A percentile compares a stretch with the other conserved stretches of the same genome.
These are phyloP conservation scores for Carex cristatella DNA, from an alignment of 176 grass and related monocot genomes.

Conservation along the genomic window DNA sequence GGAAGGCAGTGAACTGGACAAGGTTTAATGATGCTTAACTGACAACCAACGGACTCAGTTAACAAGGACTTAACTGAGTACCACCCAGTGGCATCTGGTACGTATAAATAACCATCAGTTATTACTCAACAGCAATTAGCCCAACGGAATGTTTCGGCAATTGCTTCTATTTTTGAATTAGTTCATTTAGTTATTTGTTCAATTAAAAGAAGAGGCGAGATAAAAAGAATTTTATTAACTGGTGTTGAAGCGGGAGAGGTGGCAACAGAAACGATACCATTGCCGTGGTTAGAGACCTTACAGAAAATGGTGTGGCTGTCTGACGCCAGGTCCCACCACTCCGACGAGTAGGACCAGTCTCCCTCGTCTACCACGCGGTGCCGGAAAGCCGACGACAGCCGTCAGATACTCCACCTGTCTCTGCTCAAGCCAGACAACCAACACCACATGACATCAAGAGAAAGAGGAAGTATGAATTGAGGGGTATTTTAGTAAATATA, in stretches of 20 bases:
- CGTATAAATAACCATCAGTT: too few relatives aligned
- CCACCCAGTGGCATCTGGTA: too few relatives aligned
- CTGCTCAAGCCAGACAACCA: conserved; percentile 13
- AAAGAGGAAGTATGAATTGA: background rate
- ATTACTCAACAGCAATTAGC: too few relatives aligned
- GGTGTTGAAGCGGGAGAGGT: conserved; percentile 64
- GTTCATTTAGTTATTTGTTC: background rate
- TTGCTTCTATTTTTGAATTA: too few relatives aligned
- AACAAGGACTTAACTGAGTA: too few relatives aligned
- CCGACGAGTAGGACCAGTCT: conserved; percentile 57
- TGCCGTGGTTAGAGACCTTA: conserved; percentile 51
- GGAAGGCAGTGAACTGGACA: too few relatives aligned
- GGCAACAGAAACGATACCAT: conserved; percentile 76
- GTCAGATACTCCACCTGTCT: conserved; percentile 22
- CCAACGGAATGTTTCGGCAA: too few relatives aligned
- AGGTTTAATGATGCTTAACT: too few relatives aligned
- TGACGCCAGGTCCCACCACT: conserved; percentile 76
- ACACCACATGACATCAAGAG: conserved; percentile 31
- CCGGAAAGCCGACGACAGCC: conserved; percentile 21
- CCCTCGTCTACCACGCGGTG: conserved; percentile 41
- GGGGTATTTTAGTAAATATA: too few relatives aligned
- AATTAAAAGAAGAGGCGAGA: background rate
- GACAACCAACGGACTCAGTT: too few relatives aligned
- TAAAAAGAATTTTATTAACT: conserved; percentile 19
- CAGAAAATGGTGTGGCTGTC: conserved; percentile 53